Percentiles rank a stretch among this genome's conserved stretches.
phyloP scores from a whole-genome alignment of 176 grass and related monocot genomes.

The Musa schizocarpa region DNA sequence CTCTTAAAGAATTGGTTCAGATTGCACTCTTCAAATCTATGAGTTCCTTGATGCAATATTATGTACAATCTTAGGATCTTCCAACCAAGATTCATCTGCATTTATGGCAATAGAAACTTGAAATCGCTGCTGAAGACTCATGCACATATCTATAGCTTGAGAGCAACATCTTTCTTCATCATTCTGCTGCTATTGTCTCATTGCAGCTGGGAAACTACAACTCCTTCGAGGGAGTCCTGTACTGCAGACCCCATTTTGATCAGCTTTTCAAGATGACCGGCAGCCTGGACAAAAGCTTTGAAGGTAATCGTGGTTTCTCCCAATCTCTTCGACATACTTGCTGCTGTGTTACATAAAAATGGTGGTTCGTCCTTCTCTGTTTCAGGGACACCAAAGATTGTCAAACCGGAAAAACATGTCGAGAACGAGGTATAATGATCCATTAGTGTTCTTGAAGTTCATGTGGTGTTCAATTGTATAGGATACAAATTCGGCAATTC shows the following conservation, averaged over 20 bases:
- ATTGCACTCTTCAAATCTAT: too few relatives aligned
- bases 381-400: slow-evolving; percentile 89
- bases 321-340: neutral
- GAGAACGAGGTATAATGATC: slow-evolving; percentile 48
- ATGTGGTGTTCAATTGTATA: neutral
- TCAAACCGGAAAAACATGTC: slow-evolving; percentile 79
- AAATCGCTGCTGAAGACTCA: too few relatives aligned
- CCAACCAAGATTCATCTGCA: too few relatives aligned
- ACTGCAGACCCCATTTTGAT: slow-evolving; percentile 96
- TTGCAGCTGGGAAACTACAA: slow-evolving; percentile 87
- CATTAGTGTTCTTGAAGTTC: neutral
- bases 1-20: too few relatives aligned
- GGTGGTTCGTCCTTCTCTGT: slow-evolving; percentile 1
- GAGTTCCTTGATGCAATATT: too few relatives aligned
- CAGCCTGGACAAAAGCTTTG: slow-evolving; percentile 95
- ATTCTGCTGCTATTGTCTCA: neutral
- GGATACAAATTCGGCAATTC: too few relatives aligned
- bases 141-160: too few relatives aligned
- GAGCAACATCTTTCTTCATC: too few relatives aligned
- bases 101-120: too few relatives aligned
- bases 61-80: too few relatives aligned
- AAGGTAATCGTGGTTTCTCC: slow-evolving; percentile 33
- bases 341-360: neutral
- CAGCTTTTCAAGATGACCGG: slow-evolving; percentile 98
- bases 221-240: slow-evolving; percentile 92